Evolutionary conservation across 1,284 basidiomycete species (phyloP), one percentile per base, ranked within the genome.

Genomic region (Apiotrichum gamsii): DNA sequence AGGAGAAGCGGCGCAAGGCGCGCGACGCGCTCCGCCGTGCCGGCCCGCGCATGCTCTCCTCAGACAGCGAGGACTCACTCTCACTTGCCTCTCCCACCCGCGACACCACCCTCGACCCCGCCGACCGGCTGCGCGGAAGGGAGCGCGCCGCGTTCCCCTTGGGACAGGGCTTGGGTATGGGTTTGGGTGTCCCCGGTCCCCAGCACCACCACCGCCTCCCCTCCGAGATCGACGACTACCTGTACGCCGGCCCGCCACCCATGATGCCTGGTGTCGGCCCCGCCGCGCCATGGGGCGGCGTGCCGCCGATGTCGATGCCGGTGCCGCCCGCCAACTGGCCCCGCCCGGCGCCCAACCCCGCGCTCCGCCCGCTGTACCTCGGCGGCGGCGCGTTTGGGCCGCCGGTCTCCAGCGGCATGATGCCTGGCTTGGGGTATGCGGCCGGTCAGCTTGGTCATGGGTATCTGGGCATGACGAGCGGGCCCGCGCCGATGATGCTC

Each of bases 211-310:
- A 30, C 5, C 40, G 40, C 21, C 31, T 42, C 9, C 40, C 40
- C 9, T 42, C 40, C 4, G 40, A 42, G 30, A 42, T 42, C n/a
- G 40, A 42, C 23, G 40, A 32, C 33, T 19, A 30, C 20, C n/a
- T 16, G 21, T 13, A 16, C 19, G 13, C 40, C 30, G 14, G 19
- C 20, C 11, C n/a, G n/a, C n/a, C n/a, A n/a, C n/a, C n/a, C n/a
- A n/a, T n/a, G n/a, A 28, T 18, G 8, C 37, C 13, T 28, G 8
- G 14, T 15, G 2, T 3, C 9, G 13, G 25, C 19, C 4, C 37
- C 37, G 13, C 37, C 25, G 11, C 24, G 25, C 19, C 16, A 28
- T 25, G 28, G 37, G 37, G 24, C 37, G 4, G 16, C 24, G 37
- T 37, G 24, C 21, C 21, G 15, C 5, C 34, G 19, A 33, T 14